Conservation (phyloP, 2,329 filamentous ascomycete species). For the Paecilomyces niveus region DNA sequence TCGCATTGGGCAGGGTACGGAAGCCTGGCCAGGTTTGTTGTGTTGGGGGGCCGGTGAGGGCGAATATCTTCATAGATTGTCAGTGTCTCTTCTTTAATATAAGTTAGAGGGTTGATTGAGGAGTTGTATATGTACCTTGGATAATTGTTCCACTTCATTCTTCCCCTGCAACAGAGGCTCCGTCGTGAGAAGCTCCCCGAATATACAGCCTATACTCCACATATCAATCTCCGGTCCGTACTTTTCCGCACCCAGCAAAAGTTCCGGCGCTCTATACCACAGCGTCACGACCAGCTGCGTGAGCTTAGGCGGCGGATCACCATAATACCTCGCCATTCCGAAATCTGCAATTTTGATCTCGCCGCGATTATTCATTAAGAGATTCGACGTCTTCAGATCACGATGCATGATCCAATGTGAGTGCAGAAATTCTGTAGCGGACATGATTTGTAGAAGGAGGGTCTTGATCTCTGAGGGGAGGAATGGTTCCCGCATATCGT, state of each 20-base stretch:
- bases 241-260: constrained; percentile 69
- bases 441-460: constrained; percentile 72
- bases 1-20: constrained; percentile 78
- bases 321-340: constrained; percentile 89
- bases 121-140: constrained; percentile 42
- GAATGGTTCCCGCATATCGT: constrained; percentile 92
- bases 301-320: constrained; percentile 67
- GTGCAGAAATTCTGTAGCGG: constrained; percentile 80
- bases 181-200: constrained; percentile 79
- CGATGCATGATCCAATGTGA: constrained; percentile 85
- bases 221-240: constrained; percentile 80
- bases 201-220: constrained; percentile 95
- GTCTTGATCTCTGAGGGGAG: constrained; percentile 89
- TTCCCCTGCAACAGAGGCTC: constrained; percentile 78
- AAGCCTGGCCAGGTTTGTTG: constrained; percentile 81
- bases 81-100: constrained; percentile 7
- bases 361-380: constrained; percentile 91
- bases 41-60: constrained; percentile 78
- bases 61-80: constrained; percentile 58
- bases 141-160: constrained; percentile 87
- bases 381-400: constrained; percentile 87
- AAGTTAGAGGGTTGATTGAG: background rate
- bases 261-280: constrained; percentile 91
- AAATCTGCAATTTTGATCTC: constrained; percentile 96
- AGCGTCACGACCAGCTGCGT: constrained; percentile 93